Evolutionary conservation across 1,139 yeast genomes (phyloP).

Genomic region (Pichia sp.): DNA sequence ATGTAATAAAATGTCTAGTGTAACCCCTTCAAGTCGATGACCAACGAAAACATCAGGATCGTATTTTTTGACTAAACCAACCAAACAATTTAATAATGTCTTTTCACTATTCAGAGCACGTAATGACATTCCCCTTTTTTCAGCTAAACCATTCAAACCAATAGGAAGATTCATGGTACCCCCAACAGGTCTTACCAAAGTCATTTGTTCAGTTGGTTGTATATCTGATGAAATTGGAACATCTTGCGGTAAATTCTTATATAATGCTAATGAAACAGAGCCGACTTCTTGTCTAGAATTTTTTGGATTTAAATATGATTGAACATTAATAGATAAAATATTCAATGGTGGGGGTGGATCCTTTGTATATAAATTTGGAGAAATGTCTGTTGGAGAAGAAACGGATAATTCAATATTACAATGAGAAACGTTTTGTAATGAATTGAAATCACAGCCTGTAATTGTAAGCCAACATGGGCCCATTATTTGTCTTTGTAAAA

Average conservation of each 20-base stretch:
- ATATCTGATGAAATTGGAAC: constrained; percentile 52
- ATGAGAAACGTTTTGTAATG: constrained; percentile 67
- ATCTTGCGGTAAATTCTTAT: constrained; percentile 63
- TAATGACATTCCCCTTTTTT: constrained; percentile 42
- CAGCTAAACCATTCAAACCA: constrained; percentile 58
- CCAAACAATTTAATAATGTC: constrained; percentile 62
- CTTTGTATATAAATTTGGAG: constrained; percentile 40
- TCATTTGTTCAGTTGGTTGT: constrained; percentile 51
- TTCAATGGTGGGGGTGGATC: constrained; percentile 56
- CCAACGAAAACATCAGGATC: constrained; percentile 94
- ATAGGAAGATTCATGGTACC: constrained; percentile 58
- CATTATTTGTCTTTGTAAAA: constrained; percentile 76
- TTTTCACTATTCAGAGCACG: constrained; percentile 68
- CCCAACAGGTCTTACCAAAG: constrained; percentile 73
- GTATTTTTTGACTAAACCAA: constrained; percentile 60
- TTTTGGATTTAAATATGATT: constrained; percentile 67
- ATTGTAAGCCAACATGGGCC: constrained; percentile 97
- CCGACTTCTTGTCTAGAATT: constrained; percentile 82
- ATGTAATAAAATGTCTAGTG: constrained; percentile 75
- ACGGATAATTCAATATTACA: constrained; percentile 72
- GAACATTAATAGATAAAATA: constrained; percentile 68
- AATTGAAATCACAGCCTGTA: constrained; percentile 52
- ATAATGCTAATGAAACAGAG: constrained; percentile 71
- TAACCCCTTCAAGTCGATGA: constrained; percentile 73
- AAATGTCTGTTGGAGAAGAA: constrained; percentile 42